phyloP scores from a whole-genome alignment of 108 stramenopile genomes.

The Epithemia pelagica region DNA sequence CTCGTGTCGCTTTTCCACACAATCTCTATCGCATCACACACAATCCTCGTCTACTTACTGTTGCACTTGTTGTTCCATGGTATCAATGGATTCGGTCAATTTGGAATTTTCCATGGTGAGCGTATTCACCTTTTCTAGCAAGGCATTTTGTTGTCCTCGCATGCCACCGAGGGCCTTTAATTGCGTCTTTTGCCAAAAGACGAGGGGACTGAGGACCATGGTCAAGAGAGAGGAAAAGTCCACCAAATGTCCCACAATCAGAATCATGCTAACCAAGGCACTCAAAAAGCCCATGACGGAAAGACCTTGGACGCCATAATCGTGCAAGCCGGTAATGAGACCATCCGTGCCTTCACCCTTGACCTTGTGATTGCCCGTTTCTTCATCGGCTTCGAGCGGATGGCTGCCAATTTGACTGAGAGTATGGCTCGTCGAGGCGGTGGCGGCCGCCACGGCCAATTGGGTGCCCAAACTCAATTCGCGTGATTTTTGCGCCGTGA shows the following conservation, averaged over 20 bases:
- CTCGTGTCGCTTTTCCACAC: too few species aligned
- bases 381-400: constrained; percentile 7
- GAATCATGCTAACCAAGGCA: constrained; percentile 3
- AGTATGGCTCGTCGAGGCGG: neutral
- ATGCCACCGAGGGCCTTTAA: constrained; percentile 23
- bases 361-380: neutral
- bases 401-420: constrained; percentile 5
- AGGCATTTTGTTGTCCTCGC: constrained; percentile 22
- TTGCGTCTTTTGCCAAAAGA: constrained; percentile 18
- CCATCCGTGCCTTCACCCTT: constrained; percentile 33
- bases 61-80: constrained; percentile 9
- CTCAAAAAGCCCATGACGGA: constrained; percentile 12
- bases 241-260: constrained; percentile 1
- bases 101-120: constrained; percentile 17
- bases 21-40: neutral
- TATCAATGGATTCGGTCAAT: constrained; percentile 8
- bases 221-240: constrained; percentile 13
- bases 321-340: constrained; percentile 6
- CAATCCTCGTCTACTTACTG: constrained; percentile 4
- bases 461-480: constrained; percentile 2
- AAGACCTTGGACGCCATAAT: constrained; percentile 2
- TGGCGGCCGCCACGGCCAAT: neutral
- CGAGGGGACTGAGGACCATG: constrained; percentile 17
- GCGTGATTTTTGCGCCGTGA: neutral
- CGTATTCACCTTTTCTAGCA: constrained; percentile 18